Evolutionary conservation across 2,329 filamentous ascomycete genomes (phyloP), one percentile per base, ranked within the genome.

Genomic region (Monilinia vaccinii-corymbosi): DNA sequence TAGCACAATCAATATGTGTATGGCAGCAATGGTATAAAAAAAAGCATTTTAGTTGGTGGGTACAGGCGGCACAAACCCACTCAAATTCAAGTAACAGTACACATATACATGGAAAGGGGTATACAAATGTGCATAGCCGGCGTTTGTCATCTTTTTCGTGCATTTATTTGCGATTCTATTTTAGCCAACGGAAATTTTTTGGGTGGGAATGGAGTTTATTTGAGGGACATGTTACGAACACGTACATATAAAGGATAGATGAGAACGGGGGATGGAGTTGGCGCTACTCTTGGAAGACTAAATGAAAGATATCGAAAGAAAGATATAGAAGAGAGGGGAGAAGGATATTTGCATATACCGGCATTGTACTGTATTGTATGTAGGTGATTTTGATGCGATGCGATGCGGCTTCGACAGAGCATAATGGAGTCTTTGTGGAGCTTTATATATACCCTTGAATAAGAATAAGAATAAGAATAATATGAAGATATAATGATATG

Each of bases 91-190:
- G 34, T 53, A 21, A 53, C 8, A 32, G 32, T 48, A 40, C 32
- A 48, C 21, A 21, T 31, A 48, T 49, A 56, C 44, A 36, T 48
- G 55, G 44, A n/a, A 10, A 16, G 23, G 8, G 18, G 16, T 23
- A 49, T 57, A 40, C 45, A 57, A 28, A 40, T 57, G 21, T 56
- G 32, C 21, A 57, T 57, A 57, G 44, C 55, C 7, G 44, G 55
- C 32, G 55, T 57, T 57, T 23, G 52, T 34, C 21, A 18, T 34
- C 14, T 32, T 16, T 55, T 55, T 56, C 44, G 32, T 21, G 28
- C 32, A 28, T 36, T 38, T 16, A 11, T 57, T 49, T 48, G 36
- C 40, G 18, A 16, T 28, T 48, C 16, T 8, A 11, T 11, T 40
- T 18, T 28, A 25, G 13, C 18, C 31, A 21, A 47, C 18, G 1